phyloP scores from a whole-genome alignment of 805 yeast species.

The Candida suzukii region DNA sequence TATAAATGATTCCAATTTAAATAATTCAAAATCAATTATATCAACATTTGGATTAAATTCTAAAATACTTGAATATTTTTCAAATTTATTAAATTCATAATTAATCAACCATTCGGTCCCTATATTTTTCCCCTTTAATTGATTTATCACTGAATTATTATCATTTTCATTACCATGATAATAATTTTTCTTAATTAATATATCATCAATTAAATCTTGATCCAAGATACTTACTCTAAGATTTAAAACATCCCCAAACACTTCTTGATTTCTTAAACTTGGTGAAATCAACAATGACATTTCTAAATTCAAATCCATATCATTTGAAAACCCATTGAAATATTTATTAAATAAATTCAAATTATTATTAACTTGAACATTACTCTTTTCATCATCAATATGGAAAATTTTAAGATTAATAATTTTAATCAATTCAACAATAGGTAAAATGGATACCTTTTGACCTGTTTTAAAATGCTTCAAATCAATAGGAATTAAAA shows the following conservation, averaged over 20 bases:
- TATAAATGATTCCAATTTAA: slow-evolving; percentile 7
- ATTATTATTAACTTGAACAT: too few species aligned
- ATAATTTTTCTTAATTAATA: background rate
- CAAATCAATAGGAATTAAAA: background rate
- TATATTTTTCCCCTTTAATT: too few species aligned
- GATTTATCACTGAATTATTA: too few species aligned
- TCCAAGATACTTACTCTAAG: background rate
- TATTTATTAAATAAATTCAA: too few species aligned
- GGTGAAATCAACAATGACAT: background rate
- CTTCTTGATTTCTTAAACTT: background rate
- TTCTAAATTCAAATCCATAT: background rate
- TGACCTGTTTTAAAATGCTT: background rate
- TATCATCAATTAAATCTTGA: background rate
- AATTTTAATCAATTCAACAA: background rate
- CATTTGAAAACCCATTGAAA: background rate
- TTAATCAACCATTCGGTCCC: background rate
- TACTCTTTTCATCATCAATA: background rate
- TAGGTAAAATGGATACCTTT: too few species aligned
- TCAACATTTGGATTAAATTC: background rate
- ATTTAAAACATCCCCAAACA: background rate
- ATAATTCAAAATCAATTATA: background rate
- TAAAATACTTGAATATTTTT: too few species aligned
- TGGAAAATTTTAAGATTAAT: background rate
- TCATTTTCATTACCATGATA: too few species aligned
- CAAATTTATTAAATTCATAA: background rate